Base-by-base conservation (phyloP, 306 rosid genomes). In the Pachyrhizus erosus region DNA sequence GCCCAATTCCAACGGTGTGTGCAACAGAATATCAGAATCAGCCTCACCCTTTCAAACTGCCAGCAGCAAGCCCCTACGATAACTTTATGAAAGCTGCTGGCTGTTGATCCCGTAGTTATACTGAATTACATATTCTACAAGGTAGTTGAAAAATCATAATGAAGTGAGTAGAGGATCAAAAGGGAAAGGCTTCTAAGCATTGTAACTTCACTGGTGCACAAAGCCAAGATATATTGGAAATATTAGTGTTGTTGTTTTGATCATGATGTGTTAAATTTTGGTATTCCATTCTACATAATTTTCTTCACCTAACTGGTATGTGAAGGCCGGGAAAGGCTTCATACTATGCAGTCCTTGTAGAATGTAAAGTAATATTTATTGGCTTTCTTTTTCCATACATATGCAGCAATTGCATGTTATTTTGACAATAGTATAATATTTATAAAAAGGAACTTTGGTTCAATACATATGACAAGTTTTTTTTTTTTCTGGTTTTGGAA, bases 31-130 rank as follows among this genome's bases (percentile, higher is more conserved):
- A 73, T 84, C 91, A 89, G 86, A 88, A 87, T 20, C 76, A 76
- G 34, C 85, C 89, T 24, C 70, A 80, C 68, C 61, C 76, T 42
- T 93, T 96, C 89, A 86, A 86, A 76, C 83, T 96, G 73, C 99
- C 99, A 3, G 89, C 92, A 15, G 80, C 99, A 33, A 96, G 94
- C 77, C 99, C 99, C 76, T 92, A 75, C 6, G 99, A 96, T 75
- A 83, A 89, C 89, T 96, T 96, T 84, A 86, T 93, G 37, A 96
- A 96, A 85, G 99, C 98, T 45, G 99, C 99, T 31, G 98, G 98
- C 74, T 96, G 94, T 85, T 96, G 87, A 93, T 66, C 54, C 24
- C 57, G 42, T 48, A 73, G 69, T 57, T 65, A 42, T 73, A 31
- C 45, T 29, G 20, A 55, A 55, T 73, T 43, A 69, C 51, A 73